phyloP scores from a whole-genome alignment of 2,329 filamentous ascomycete genomes.

The Chaetothyriales sp. region DNA sequence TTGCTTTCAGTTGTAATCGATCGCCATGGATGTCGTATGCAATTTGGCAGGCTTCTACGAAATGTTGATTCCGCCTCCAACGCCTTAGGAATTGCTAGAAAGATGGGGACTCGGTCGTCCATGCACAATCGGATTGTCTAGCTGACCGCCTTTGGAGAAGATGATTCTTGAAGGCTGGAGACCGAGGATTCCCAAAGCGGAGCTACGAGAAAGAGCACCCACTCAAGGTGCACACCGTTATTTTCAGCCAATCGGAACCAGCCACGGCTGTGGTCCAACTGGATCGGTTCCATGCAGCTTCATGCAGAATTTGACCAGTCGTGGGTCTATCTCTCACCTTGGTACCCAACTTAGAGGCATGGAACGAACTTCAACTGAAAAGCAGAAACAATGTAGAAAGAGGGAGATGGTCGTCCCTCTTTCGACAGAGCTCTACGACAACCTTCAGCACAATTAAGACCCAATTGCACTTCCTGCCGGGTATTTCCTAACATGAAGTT shows the following conservation, averaged over 20 bases:
- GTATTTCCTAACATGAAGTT: neutral
- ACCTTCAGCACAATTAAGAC: neutral
- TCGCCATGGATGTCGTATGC: neutral
- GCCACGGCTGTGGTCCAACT: conserved; percentile 3
- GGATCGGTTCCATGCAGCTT: neutral
- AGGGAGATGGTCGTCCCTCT: neutral
- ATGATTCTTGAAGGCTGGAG: neutral
- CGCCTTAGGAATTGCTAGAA: too few relatives aligned
- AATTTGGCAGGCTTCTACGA: neutral
- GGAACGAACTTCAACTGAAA: neutral
- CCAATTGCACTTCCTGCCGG: neutral
- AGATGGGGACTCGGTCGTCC: too few relatives aligned
- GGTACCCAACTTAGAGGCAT: neutral
- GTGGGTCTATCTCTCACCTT: neutral
- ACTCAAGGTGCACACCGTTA: neutral
- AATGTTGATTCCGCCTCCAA: neutral
- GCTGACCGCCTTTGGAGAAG: neutral
- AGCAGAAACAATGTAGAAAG: neutral
- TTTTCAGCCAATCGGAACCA: conserved; percentile 2
- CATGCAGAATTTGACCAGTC: neutral
- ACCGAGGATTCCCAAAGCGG: neutral
- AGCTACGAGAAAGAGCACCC: neutral
- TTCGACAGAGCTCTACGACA: neutral
- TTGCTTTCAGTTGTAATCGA: neutral
- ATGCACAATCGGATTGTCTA: neutral